Conservation (phyloP, 192 early-diverging fungal genomes). For the Backusella luteola region DNA sequence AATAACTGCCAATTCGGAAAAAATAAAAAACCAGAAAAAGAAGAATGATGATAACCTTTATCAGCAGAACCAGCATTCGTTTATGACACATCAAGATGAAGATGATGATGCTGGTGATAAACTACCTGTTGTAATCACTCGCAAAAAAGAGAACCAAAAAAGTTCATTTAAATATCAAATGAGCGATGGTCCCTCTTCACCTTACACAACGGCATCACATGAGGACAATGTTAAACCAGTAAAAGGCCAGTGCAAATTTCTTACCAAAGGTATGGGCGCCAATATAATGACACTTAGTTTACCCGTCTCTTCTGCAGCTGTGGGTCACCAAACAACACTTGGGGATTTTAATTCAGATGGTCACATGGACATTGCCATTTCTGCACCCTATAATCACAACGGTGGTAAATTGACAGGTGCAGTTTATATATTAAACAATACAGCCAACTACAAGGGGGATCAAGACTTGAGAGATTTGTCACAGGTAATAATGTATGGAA, state of each 20-base stretch:
- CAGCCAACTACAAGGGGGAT: neutral
- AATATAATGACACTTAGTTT: slow-evolving; percentile 38
- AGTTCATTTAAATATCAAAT: neutral
- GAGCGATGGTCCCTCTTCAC: neutral
- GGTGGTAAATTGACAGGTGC: slow-evolving; percentile 44
- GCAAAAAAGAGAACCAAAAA: neutral
- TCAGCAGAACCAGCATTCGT: neutral
- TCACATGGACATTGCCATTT: slow-evolving; percentile 55
- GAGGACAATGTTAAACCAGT: neutral
- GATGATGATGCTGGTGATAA: neutral
- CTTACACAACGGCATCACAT: neutral
- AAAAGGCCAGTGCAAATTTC: neutral
- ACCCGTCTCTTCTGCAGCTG: slow-evolving; percentile 52
- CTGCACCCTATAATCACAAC: slow-evolving; percentile 56
- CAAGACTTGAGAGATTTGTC: slow-evolving; percentile 14
- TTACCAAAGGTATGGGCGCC: neutral
- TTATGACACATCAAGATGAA: neutral
- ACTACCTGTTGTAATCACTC: neutral
- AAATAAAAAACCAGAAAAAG: neutral
- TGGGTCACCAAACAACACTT: slow-evolving; percentile 60
- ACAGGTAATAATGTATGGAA: neutral
- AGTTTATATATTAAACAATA: slow-evolving; percentile 49
- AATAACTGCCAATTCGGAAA: neutral
- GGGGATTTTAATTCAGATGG: slow-evolving; percentile 78
- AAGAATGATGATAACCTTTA: neutral